Conservation (phyloP, 2,329 filamentous ascomycete genomes). For the Exophiala mesophila region DNA sequence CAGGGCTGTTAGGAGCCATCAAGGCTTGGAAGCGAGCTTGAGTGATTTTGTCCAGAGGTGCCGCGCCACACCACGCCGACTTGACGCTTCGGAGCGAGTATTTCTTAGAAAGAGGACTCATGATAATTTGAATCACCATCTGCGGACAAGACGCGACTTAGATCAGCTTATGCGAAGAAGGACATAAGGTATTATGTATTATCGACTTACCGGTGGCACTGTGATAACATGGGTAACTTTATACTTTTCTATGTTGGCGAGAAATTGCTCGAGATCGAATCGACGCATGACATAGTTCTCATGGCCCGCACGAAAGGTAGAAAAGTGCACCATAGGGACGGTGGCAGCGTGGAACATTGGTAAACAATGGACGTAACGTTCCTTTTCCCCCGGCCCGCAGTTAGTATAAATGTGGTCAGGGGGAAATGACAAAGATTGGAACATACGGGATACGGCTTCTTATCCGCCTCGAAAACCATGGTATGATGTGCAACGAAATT, state of each 20-base stretch:
- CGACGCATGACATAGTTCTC: constrained; percentile 45
- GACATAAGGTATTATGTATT: too few species aligned
- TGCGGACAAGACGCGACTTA: too few species aligned
- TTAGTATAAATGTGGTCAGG: not conserved
- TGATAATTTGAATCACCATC: constrained; percentile 31
- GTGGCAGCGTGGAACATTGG: constrained; percentile 50
- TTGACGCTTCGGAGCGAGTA: constrained; percentile 39
- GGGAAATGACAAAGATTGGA: too few species aligned
- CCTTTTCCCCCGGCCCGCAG: too few species aligned
- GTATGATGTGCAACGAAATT: constrained; percentile 5
- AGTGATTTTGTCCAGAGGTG: constrained; percentile 41
- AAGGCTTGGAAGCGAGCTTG: constrained; percentile 38
- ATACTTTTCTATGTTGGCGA: constrained; percentile 9
- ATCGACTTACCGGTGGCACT: too few species aligned
- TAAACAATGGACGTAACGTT: not conserved
- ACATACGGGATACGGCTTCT: constrained; percentile 3
- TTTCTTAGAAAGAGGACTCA: constrained; percentile 13
- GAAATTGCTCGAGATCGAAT: constrained; percentile 30
- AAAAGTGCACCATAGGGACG: constrained; percentile 41
- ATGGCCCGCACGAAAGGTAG: constrained; percentile 42
- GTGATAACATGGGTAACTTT: constrained; percentile 33
- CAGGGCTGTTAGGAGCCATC: constrained; percentile 37
- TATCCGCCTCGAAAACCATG: constrained; percentile 7
- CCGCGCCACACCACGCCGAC: constrained; percentile 45
- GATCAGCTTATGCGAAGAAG: too few species aligned